Percentiles rank a stretch among this genome's conserved stretches.
Conservation (phyloP, 139 green algal species). For the Chlamydomonas eustigma region DNA sequence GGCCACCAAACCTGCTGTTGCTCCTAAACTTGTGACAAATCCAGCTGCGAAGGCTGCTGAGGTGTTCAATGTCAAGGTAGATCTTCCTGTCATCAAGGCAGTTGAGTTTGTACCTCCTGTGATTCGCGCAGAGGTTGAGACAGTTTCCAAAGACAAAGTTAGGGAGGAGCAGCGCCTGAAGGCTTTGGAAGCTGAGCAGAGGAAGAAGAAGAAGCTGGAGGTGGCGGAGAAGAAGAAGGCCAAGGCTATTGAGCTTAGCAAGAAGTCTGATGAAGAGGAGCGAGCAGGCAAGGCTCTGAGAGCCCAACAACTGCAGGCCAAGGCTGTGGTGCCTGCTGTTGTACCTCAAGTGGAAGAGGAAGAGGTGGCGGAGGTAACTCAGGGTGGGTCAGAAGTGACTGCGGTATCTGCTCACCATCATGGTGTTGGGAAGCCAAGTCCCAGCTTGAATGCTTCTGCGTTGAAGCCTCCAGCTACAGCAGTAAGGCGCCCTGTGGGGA, state of each 20-base stretch:
- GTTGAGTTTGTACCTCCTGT: conserved; percentile 29
- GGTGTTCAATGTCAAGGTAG: conserved; percentile 30
- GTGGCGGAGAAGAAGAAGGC: conserved; percentile 19
- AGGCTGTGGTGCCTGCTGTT: not conserved
- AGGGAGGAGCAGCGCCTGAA: conserved; percentile 35
- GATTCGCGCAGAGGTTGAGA: not conserved
- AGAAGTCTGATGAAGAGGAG: conserved; percentile 14
- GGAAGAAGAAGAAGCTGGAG: conserved; percentile 35
- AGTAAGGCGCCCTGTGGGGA: conserved; percentile 1
- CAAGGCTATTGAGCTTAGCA: conserved; percentile 19
- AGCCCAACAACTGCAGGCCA: not conserved
- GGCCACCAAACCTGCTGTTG: not conserved
- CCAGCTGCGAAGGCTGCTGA: conserved; percentile 2
- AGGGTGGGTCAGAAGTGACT: not conserved
- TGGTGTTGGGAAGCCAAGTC: not conserved
- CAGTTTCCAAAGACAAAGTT: conserved; percentile 6
- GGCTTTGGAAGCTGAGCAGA: conserved; percentile 33
- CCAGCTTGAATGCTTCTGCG: not conserved
- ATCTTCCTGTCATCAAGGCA: conserved; percentile 37
- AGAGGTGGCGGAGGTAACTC: not conserved
- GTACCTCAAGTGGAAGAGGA: not conserved
- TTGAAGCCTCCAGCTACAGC: not conserved
- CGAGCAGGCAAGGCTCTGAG: not conserved
- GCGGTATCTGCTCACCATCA: too few relatives aligned
- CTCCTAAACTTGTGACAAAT: conserved; percentile 3